Evolutionary conservation across 2,329 filamentous ascomycete species (phyloP), one percentile per base, ranked within the genome.

Genomic region (Dothideomycetidae sp.): DNA sequence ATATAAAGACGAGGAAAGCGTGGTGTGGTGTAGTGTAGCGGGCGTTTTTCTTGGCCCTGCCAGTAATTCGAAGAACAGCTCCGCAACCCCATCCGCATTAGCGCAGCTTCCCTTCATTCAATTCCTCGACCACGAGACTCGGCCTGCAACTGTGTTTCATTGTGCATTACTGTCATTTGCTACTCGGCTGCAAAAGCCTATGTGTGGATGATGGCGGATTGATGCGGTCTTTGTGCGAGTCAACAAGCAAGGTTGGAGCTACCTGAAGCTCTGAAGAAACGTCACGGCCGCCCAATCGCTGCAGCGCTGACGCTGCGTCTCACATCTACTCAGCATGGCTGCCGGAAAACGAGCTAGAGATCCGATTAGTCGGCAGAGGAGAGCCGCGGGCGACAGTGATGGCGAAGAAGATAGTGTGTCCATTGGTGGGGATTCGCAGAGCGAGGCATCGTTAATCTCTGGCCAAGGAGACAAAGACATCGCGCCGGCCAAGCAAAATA

Each of bases 381-480:
- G 76, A 49, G 68, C 75, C 47, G 75, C 76, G 57, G 76, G 81
- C 51, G 77, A 81, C n/a, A 26, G 21, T 54, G 76, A 70, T 48
- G 78, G 81, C 50, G 78, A 81, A 46, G 76, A 81, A 35, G 58
- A 62, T 45, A 53, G 51, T 28, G 48, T 69, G 42, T 62, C 61
- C 36, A 68, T 69, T 40, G 67, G 70, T 35, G 71, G 75, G 47
- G 73, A 77, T 52, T 77, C 73, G 29, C 59, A 75, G 56, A 78
- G 71, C 53, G 74, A 77, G 53, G 67, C 62, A 26, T 76, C 73
- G 10, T 57, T 64, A 14, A 61, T 66, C 44, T 68, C 73, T 43
- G 61, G 61, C 31, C 71, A 73, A 36, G 61, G 61, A 31, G 71
- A 73, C 36, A 68, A 70, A 39, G 68, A 74, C 44, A 70, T 65